Percentiles rank a stretch among this genome's conserved stretches.
phyloP scores from a whole-genome alignment of 495 filamentous ascomycete genomes.

The Penicillium waksmanii region DNA sequence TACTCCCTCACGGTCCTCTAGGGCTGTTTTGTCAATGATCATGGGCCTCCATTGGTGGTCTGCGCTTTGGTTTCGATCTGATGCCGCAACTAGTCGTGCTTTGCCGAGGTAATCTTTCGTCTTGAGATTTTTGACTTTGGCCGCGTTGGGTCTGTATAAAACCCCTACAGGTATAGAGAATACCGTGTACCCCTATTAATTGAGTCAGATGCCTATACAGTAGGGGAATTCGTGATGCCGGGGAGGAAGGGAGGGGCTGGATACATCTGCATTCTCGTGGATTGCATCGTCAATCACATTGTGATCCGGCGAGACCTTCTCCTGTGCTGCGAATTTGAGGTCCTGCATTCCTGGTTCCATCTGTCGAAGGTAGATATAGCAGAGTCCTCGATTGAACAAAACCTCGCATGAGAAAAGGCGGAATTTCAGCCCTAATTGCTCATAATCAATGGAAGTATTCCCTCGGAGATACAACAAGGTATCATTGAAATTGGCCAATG shows the following conservation, averaged over 20 bases:
- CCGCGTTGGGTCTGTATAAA: conserved; percentile 92
- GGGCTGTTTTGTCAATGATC: conserved; percentile 34
- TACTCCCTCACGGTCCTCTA: conserved; percentile 82
- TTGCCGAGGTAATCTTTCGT: conserved; percentile 97
- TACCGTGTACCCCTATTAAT: conserved; percentile 86
- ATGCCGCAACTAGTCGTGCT: conserved; percentile 89
- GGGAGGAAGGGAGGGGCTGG: conserved; percentile 16
- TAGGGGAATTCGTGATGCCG: neutral
- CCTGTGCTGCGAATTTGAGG: conserved; percentile 88
- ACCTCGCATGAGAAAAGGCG: conserved; percentile 98
- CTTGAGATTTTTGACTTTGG: conserved; percentile 98
- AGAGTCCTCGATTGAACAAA: conserved; percentile 95
- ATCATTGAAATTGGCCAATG: conserved; percentile 98
- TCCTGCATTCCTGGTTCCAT: conserved; percentile 89
- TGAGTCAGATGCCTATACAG: conserved; percentile 17
- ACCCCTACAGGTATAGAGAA: conserved; percentile 98
- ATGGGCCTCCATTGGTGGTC: conserved; percentile 32
- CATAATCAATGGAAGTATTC: conserved; percentile 97
- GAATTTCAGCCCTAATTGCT: conserved; percentile 93
- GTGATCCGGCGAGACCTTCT: conserved; percentile 93
- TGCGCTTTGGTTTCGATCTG: conserved; percentile 57
- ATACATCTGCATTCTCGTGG: conserved; percentile 85
- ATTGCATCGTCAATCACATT: conserved; percentile 98
- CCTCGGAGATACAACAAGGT: conserved; percentile 92
- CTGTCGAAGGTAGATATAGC: conserved; percentile 96